A percentile compares a stretch with the other conserved stretches of the same genome.
These are phyloP conservation scores for Crepidotus variabilis DNA, from an alignment of 768 basidiomycete species.

Conservation along the genomic window DNA sequence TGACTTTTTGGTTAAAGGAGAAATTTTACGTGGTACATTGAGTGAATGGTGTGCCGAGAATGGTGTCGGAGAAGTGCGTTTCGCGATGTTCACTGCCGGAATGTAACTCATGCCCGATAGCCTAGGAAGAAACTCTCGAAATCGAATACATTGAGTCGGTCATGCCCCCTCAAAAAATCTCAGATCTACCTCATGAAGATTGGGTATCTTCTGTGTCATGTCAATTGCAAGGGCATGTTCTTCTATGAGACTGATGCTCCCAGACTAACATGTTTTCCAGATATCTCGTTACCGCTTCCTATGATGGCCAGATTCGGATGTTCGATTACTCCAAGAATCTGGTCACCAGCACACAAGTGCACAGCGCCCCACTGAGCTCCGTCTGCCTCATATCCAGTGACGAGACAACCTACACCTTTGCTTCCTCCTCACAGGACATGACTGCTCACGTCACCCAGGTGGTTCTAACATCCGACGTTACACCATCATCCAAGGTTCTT, in stretches of 20 bases:
- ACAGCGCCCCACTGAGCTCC: conserved; percentile 67
- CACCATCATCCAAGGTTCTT: conserved; percentile 34
- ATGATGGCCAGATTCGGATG: conserved; percentile 71
- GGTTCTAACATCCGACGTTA: conserved; percentile 20
- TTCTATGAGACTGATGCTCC: background rate
- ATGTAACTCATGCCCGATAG: conserved; percentile 1
- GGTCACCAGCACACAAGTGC: conserved; percentile 44
- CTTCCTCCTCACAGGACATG: conserved; percentile 77
- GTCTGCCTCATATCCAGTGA: conserved; percentile 47
- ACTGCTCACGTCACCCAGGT: conserved; percentile 57
- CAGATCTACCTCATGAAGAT: conserved; percentile 81
- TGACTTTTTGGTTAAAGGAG: conserved; percentile 87
- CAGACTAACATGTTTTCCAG: conserved; percentile 31
- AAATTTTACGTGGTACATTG: conserved; percentile 68
- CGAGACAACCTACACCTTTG: conserved; percentile 39
- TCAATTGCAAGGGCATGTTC: conserved; percentile 46
- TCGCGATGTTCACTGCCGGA: background rate
- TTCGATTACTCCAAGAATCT: conserved; percentile 70
- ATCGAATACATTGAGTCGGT: conserved; percentile 91
- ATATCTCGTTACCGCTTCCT: conserved; percentile 73
- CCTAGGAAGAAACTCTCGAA: conserved; percentile 84
- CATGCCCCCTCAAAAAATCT: conserved; percentile 80
- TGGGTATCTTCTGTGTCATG: conserved; percentile 88
- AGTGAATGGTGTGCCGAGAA: conserved; percentile 73
- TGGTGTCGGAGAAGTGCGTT: conserved; percentile 64